A percentile compares a stretch with the other conserved stretches of the same genome.
Conservation (phyloP, 2,329 filamentous ascomycete species). For the Botrytis pseudocinerea region DNA sequence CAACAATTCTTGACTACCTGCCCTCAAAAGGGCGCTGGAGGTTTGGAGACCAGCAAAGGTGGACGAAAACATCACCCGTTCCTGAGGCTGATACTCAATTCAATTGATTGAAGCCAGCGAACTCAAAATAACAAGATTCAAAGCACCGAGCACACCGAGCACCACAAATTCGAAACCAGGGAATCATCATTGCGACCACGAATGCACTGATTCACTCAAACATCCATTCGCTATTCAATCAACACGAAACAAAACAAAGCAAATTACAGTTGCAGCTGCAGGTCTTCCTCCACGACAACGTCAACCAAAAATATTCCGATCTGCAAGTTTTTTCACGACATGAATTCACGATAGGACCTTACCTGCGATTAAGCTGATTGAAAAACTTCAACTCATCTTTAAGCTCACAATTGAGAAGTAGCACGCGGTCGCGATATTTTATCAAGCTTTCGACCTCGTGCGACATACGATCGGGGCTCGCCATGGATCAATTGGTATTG, state of each 20-base stretch:
- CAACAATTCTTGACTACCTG: slow-evolving; percentile 10
- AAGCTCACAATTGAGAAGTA: slow-evolving; percentile 15
- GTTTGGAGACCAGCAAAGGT: slow-evolving; percentile 5
- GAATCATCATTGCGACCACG: slow-evolving; percentile 10
- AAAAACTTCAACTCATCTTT: slow-evolving; percentile 25
- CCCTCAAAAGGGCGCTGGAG: slow-evolving; percentile 22
- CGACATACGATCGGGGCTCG: neutral
- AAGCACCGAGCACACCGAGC: slow-evolving; percentile 12
- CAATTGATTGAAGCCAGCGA: neutral
- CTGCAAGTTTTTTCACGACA: slow-evolving; percentile 20
- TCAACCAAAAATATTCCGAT: neutral
- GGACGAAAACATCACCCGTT: neutral
- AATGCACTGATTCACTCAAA: slow-evolving; percentile 17
- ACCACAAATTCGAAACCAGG: slow-evolving; percentile 14
- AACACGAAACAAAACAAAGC: neutral
- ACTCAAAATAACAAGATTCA: neutral
- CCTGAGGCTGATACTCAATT: neutral
- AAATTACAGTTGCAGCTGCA: neutral
- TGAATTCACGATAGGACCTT: slow-evolving; percentile 35
- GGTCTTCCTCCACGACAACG: neutral
- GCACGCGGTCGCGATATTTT: neutral
- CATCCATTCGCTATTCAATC: neutral
- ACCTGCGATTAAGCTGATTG: slow-evolving; percentile 30
- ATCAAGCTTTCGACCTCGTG: neutral
- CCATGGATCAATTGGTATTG: slow-evolving; percentile 40